Conservation (phyloP, 2,329 filamentous ascomycete species). For the Monosporascus sp. region DNA sequence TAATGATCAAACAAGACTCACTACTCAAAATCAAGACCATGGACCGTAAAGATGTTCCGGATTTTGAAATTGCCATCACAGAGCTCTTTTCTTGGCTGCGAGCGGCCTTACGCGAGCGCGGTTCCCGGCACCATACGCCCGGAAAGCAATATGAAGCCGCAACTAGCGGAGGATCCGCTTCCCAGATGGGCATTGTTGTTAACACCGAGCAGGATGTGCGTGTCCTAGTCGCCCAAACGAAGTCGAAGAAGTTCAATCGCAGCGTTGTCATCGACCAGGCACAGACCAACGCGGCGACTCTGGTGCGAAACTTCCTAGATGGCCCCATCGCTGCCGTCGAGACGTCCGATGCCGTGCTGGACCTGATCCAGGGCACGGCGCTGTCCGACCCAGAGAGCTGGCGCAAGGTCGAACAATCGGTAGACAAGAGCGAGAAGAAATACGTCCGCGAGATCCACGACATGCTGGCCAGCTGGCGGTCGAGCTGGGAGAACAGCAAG, state of each 20-base stretch:
- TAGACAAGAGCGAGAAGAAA: slow-evolving; percentile 70
- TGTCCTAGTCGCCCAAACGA: slow-evolving; percentile 76
- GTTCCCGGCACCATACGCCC: slow-evolving; percentile 40
- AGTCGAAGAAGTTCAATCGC: slow-evolving; percentile 88
- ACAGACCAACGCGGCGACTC: slow-evolving; percentile 50
- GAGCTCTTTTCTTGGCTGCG: slow-evolving; percentile 79
- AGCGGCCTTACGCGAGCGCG: slow-evolving; percentile 74
- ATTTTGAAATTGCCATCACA: slow-evolving; percentile 67
- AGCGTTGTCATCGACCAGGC: slow-evolving; percentile 80
- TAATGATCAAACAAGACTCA: slow-evolving; percentile 76
- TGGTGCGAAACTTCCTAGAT: slow-evolving; percentile 66
- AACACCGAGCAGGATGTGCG: slow-evolving; percentile 68
- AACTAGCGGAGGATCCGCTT: slow-evolving; percentile 12
- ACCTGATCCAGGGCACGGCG: slow-evolving; percentile 66
- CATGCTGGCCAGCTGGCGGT: slow-evolving; percentile 60
- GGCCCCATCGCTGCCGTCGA: slow-evolving; percentile 86
- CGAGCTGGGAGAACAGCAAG: slow-evolving; percentile 47
- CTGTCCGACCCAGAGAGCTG: slow-evolving; percentile 80
- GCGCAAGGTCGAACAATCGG: slow-evolving; percentile 73
- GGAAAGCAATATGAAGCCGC: slow-evolving; percentile 10
- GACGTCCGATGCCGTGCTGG: slow-evolving; percentile 76
- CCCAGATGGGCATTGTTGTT: slow-evolving; percentile 17
- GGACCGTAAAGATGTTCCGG: slow-evolving; percentile 66
- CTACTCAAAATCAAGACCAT: slow-evolving; percentile 76
- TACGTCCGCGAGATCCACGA: slow-evolving; percentile 82